A percentile compares a stretch with the other conserved stretches of the same genome.
These are phyloP conservation scores for Vitis amurensis DNA, from an alignment of 164 flowering plant genomes.

Conservation along the genomic window DNA sequence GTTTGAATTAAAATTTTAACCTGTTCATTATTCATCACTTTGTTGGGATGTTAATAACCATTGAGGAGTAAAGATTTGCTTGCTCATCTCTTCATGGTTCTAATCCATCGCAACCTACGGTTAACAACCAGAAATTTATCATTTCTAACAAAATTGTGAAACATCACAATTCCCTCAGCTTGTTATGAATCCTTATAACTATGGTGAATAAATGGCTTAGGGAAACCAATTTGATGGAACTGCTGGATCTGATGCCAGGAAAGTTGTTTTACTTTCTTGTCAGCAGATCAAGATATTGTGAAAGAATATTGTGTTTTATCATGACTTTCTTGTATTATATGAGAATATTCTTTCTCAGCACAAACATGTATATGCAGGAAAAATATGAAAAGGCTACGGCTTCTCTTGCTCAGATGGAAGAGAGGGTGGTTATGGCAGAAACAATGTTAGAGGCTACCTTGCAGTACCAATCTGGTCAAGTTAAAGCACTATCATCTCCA, in stretches of 20 bases:
- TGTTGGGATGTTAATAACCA: too few species aligned
- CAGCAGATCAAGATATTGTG: background rate
- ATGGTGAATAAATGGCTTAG: too few species aligned
- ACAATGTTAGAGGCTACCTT: constrained; percentile 51
- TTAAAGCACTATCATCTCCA: constrained; percentile 36
- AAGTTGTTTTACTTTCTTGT: background rate
- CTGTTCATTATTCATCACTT: too few species aligned
- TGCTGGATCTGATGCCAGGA: background rate
- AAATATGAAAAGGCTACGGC: constrained; percentile 46
- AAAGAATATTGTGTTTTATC: background rate
- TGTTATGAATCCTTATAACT: too few species aligned
- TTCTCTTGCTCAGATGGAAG: constrained; percentile 43
- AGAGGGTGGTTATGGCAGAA: constrained; percentile 49
- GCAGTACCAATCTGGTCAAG: constrained; percentile 49
- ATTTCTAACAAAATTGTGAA: too few species aligned
- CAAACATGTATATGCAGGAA: constrained; percentile 27
- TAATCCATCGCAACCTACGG: too few species aligned
- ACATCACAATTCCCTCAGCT: too few species aligned
- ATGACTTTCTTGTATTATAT: background rate
- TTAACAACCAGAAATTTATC: too few species aligned
- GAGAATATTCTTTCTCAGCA: background rate
- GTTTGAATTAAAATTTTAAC: too few species aligned
- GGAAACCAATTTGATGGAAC: background rate
- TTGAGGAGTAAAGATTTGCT: too few species aligned
- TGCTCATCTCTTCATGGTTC: too few species aligned